Percentiles rank a stretch among this genome's conserved stretches.
Conservation (phyloP, 2,329 filamentous ascomycete species). For the Teratosphaeria pseudoeucalypti region DNA sequence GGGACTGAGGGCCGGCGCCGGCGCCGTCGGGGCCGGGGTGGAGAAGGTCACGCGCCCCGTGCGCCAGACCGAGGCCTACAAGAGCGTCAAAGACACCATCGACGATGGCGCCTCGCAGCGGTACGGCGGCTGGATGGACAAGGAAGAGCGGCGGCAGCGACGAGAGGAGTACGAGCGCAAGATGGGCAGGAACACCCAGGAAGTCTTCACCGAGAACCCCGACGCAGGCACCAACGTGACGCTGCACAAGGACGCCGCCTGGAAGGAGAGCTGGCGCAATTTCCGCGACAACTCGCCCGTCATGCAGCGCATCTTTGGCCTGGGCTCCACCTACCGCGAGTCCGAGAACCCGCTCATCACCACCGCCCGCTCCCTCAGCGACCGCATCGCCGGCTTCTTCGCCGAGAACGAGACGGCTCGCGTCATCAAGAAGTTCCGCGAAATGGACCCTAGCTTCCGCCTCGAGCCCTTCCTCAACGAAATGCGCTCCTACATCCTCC, state of each 20-base stretch:
- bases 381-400: slow-evolving; percentile 88
- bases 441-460: slow-evolving; percentile 92
- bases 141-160: slow-evolving; percentile 77
- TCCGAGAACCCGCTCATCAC: slow-evolving; percentile 93
- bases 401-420: slow-evolving; percentile 96
- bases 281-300: slow-evolving; percentile 85
- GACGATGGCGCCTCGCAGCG: slow-evolving; percentile 93
- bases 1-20: slow-evolving; percentile 76
- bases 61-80: slow-evolving; percentile 87
- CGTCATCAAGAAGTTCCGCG: slow-evolving; percentile 95
- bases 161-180: slow-evolving; percentile 62
- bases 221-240: slow-evolving; percentile 93
- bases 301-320: slow-evolving; percentile 76
- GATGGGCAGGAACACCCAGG: slow-evolving; percentile 30
- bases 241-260: slow-evolving; percentile 89
- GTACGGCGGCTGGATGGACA: slow-evolving; percentile 94
- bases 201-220: slow-evolving; percentile 71
- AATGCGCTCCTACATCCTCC: slow-evolving; percentile 93
- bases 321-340: slow-evolving; percentile 84
- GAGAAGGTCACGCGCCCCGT: slow-evolving; percentile 95
- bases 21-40: slow-evolving; percentile 72
- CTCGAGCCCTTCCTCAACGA: slow-evolving; percentile 90
- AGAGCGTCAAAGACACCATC: slow-evolving; percentile 85
- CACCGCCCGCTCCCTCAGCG: slow-evolving; percentile 87
- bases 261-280: slow-evolving; percentile 97